Conservation (phyloP, 345 rosid species). For the Cardamine resedifolia region DNA sequence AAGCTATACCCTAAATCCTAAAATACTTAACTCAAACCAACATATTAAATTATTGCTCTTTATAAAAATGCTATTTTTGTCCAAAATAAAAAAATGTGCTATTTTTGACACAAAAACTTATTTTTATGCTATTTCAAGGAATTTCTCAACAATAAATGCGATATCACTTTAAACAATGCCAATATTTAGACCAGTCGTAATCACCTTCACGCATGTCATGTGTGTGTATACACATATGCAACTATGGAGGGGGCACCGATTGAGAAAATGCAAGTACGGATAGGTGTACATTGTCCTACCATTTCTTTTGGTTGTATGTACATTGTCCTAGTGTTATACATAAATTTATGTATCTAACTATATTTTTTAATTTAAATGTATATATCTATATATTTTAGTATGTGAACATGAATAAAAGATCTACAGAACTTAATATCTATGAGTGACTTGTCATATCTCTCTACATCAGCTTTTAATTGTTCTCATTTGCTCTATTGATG, state of each 20-base stretch:
- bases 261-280: slow-evolving; percentile 34
- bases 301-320: slow-evolving; percentile 9
- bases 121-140: too few relatives aligned
- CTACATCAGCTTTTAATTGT: slow-evolving; percentile 13
- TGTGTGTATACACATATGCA: slow-evolving; percentile 11
- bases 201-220: slow-evolving; percentile 16
- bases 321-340: slow-evolving; percentile 16
- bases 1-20: too few relatives aligned
- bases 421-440: slow-evolving; percentile 15
- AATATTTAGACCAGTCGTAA: slow-evolving; percentile 1
- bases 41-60: too few relatives aligned
- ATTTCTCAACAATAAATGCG: neutral
- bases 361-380: neutral
- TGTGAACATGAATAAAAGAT: slow-evolving; percentile 16
- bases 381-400: neutral
- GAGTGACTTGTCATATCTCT: slow-evolving; percentile 26
- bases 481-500: neutral
- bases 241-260: slow-evolving; percentile 30
- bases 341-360: slow-evolving; percentile 11
- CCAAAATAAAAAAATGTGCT: too few relatives aligned
- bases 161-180: neutral
- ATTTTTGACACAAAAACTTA: too few relatives aligned
- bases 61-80: too few relatives aligned
- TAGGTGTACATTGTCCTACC: slow-evolving; percentile 32
- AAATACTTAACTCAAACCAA: too few relatives aligned